Conservation (phyloP, 306 rosid species). For the Sechiopsis laciniata region DNA sequence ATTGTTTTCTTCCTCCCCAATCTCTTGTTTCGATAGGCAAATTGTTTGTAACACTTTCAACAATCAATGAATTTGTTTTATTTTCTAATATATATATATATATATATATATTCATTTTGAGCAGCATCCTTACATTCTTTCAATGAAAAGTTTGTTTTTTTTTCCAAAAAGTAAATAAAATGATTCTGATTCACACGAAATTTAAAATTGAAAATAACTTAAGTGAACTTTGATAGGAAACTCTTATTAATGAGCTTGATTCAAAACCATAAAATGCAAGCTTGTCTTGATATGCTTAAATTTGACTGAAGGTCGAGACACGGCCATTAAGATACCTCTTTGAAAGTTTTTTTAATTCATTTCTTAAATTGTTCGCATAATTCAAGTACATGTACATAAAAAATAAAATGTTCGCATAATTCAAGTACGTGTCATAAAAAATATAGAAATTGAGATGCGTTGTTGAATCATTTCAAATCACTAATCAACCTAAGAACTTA, state of each 20-base stretch:
- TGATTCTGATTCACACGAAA: neutral
- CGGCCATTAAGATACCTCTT: neutral
- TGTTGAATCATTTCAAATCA: too few species aligned
- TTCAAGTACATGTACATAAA: neutral
- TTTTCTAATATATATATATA: too few species aligned
- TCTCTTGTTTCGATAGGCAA: too few species aligned
- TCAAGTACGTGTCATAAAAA: too few species aligned
- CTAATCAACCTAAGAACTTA: too few species aligned
- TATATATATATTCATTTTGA: too few species aligned
- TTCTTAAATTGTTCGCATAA: neutral
- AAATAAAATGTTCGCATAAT: too few species aligned
- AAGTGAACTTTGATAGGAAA: conserved; percentile 6
- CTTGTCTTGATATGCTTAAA: neutral
- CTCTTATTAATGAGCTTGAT: neutral
- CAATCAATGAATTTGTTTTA: too few species aligned
- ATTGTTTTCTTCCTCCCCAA: too few species aligned
- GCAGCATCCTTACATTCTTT: too few species aligned
- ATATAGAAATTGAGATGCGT: neutral
- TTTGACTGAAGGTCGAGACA: neutral
- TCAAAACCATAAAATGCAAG: neutral
- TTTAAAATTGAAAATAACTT: neutral
- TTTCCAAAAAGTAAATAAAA: neutral
- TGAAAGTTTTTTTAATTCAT: neutral
- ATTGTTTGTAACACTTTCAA: too few species aligned
- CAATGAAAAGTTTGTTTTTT: too few species aligned